A percentile compares a stretch with the other conserved stretches of the same genome.
Evolutionary conservation across 2,329 filamentous ascomycete genomes (phyloP).

Genomic region (Microdochium nivale): DNA sequence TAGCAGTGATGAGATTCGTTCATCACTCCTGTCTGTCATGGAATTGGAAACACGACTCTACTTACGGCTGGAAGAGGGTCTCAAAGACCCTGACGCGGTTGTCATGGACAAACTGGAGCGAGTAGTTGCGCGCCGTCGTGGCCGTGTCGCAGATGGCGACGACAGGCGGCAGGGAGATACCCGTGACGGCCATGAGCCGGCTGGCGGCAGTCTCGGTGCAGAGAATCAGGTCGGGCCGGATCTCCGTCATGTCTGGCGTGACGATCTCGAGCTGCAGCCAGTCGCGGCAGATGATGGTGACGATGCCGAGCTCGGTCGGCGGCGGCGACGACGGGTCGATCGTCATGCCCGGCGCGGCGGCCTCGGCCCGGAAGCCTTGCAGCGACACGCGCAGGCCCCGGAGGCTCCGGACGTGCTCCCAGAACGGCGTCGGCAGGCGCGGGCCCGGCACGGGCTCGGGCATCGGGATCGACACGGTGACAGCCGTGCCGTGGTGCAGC

Average conservation of each 20-base stretch:
- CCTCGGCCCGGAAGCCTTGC: conserved; percentile 7
- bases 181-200: conserved; percentile 5
- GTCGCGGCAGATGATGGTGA: conserved; percentile 19
- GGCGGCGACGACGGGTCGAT: neutral
- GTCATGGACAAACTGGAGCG: conserved; percentile 4
- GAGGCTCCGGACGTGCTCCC: conserved; percentile 15
- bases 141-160: conserved; percentile 25
- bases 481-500: conserved; percentile 3
- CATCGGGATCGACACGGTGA: conserved; percentile 7
- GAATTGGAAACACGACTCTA: neutral
- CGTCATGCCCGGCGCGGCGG: neutral
- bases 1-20: too few relatives aligned
- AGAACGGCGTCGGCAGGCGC: neutral
- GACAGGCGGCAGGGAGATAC: conserved; percentile 11
- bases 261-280: conserved; percentile 23
- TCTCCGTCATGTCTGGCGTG: neutral
- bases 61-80: conserved; percentile 27
- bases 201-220: conserved; percentile 10
- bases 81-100: conserved; percentile 19
- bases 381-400: conserved; percentile 20
- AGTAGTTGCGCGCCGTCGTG: conserved; percentile 15
- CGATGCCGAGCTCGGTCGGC: conserved; percentile 7
- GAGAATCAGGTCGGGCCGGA: conserved; percentile 13
- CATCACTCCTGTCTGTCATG: too few relatives aligned
- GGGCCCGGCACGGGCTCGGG: neutral